A percentile compares a stretch with the other conserved stretches of the same genome.
These are phyloP conservation scores for Scheffersomyces illinoinensis DNA, from an alignment of 1,139 yeast species.

Conservation along the genomic window DNA sequence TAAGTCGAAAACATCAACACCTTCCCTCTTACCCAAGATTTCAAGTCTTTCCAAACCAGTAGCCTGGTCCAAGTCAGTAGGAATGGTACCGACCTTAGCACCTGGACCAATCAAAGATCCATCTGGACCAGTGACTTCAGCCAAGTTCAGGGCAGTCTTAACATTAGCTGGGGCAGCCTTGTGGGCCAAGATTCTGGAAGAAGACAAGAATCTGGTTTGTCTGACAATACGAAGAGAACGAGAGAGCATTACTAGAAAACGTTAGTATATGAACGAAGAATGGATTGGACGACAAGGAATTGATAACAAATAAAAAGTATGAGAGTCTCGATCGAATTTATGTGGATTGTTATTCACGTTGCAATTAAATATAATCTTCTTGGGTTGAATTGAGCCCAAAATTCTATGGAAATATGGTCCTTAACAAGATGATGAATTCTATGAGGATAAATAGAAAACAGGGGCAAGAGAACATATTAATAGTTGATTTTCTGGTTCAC, in stretches of 20 bases:
- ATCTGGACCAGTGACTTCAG: conserved; percentile 80
- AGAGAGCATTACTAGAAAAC: conserved; percentile 33
- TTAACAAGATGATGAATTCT: background rate
- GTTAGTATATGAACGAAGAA: conserved; percentile 22
- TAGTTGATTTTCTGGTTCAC: background rate
- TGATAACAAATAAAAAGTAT: background rate
- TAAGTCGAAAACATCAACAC: conserved; percentile 92
- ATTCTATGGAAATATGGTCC: background rate
- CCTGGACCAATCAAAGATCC: conserved; percentile 83
- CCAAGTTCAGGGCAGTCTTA: conserved; percentile 66
- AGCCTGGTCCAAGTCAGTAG: conserved; percentile 93
- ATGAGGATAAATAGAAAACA: background rate
- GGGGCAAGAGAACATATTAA: too few relatives aligned
- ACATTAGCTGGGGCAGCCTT: conserved; percentile 17
- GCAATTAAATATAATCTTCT: background rate
- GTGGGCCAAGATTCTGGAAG: conserved; percentile 31
- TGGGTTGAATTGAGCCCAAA: background rate
- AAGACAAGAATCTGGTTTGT: conserved; percentile 43
- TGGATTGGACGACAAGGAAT: background rate
- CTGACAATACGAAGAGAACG: conserved; percentile 43
- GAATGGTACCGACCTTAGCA: conserved; percentile 80
- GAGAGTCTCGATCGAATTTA: background rate
- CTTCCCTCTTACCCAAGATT: conserved; percentile 90
- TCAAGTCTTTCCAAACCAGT: conserved; percentile 98
- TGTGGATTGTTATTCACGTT: background rate